These are phyloP conservation scores for Phytophthora palmivora DNA, from an alignment of 352 stramenopile genomes.

Conservation along the genomic window DNA sequence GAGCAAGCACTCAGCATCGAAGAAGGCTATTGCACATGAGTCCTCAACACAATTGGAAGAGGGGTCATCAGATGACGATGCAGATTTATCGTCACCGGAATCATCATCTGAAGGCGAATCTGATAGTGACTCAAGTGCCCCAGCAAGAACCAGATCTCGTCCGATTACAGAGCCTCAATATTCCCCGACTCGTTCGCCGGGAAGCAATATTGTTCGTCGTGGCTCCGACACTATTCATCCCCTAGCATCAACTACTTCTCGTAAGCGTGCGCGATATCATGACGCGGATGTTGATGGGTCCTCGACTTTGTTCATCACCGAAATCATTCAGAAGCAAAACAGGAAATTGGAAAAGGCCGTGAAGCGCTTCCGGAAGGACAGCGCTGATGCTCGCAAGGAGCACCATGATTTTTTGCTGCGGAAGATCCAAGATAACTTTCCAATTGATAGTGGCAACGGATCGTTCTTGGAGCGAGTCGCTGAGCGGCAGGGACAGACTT, in stretches of 20 bases:
- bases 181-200: slow-evolving; percentile 1
- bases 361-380: slow-evolving; percentile 53
- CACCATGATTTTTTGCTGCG: slow-evolving; percentile 44
- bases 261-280: slow-evolving; percentile 26
- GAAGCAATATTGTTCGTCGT: slow-evolving; percentile 13
- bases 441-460: slow-evolving; percentile 34
- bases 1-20: slow-evolving; percentile 7
- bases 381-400: slow-evolving; percentile 37
- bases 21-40: slow-evolving; percentile 3
- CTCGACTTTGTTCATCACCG: slow-evolving; percentile 39
- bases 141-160: slow-evolving; percentile 9
- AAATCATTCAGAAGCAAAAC: slow-evolving; percentile 51
- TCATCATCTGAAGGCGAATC: slow-evolving; percentile 19
- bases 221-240: slow-evolving; percentile 2
- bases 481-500: slow-evolving; percentile 41
- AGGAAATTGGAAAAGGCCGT: slow-evolving; percentile 40
- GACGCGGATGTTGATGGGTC: slow-evolving; percentile 6
- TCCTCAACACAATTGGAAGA: slow-evolving; percentile 4
- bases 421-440: slow-evolving; percentile 48
- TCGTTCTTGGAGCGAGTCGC: slow-evolving; percentile 48
- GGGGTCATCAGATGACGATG: slow-evolving; percentile 28
- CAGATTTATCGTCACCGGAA: slow-evolving; percentile 32
- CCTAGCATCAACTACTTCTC: background rate
- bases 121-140: slow-evolving; percentile 26
- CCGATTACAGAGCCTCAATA: slow-evolving; percentile 7